phyloP scores from a whole-genome alignment of 768 basidiomycete genomes.

The Macrocybe gigantea region DNA sequence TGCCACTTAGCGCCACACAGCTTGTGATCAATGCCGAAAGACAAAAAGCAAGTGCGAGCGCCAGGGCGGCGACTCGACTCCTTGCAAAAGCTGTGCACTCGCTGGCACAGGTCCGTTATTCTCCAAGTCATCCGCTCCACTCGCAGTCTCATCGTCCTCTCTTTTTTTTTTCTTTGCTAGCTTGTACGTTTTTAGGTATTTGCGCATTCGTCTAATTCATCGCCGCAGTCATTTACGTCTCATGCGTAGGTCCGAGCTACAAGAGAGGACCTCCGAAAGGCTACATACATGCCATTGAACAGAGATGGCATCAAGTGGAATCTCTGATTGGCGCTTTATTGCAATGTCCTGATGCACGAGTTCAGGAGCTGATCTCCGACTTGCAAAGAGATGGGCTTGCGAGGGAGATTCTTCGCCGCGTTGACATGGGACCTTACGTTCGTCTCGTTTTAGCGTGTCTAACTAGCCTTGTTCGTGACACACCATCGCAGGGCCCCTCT shows the following conservation, averaged over 20 bases:
- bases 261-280: conserved; percentile 86
- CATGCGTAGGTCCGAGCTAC: conserved; percentile 58
- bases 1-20: conserved; percentile 27
- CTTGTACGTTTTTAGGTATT: conserved; percentile 63
- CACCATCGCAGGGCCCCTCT: conserved; percentile 50
- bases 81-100: conserved; percentile 60
- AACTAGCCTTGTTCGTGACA: conserved; percentile 4
- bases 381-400: conserved; percentile 71
- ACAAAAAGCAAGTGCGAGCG: conserved; percentile 86
- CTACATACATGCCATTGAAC: conserved; percentile 91
- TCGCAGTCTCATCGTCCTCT: conserved; percentile 6
- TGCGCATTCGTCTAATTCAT: neutral
- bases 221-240: neutral
- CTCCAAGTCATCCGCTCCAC: neutral
- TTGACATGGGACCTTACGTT: conserved; percentile 79
- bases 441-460: conserved; percentile 15
- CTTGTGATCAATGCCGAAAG: conserved; percentile 85
- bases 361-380: conserved; percentile 56
- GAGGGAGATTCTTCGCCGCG: conserved; percentile 67
- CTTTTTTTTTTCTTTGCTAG: conserved; percentile 24
- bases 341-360: conserved; percentile 61
- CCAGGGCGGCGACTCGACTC: conserved; percentile 33
- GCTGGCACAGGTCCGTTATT: conserved; percentile 45
- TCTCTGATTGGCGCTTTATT: conserved; percentile 81
- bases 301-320: conserved; percentile 88